Conservation (phyloP, 139 green algal species). For the Bryopsis sp. region DNA sequence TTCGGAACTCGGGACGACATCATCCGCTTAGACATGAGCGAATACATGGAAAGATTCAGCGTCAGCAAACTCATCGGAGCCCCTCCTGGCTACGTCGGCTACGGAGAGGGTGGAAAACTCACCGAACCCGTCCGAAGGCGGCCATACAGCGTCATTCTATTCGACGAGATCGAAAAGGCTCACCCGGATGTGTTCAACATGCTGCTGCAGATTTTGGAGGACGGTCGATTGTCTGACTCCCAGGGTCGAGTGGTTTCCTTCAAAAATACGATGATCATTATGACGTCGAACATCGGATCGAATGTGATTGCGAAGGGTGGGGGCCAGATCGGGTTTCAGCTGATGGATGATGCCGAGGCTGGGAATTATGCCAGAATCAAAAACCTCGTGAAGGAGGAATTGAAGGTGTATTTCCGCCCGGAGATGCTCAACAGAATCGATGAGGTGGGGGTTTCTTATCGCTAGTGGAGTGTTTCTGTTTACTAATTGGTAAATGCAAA, state of each 20-base stretch:
- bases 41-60: slow-evolving; percentile 94
- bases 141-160: slow-evolving; percentile 80
- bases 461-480: not conserved
- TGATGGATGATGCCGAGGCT: slow-evolving; percentile 2
- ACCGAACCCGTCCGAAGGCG: slow-evolving; percentile 81
- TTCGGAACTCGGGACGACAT: slow-evolving; percentile 69
- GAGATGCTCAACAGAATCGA: slow-evolving; percentile 45
- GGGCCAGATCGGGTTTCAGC: slow-evolving; percentile 7
- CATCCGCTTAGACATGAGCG: slow-evolving; percentile 93
- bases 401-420: slow-evolving; percentile 42
- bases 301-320: slow-evolving; percentile 11
- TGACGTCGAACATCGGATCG: slow-evolving; percentile 91
- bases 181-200: slow-evolving; percentile 98
- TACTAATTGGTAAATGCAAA: slow-evolving; percentile 2
- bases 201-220: slow-evolving; percentile 85
- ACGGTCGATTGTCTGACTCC: slow-evolving; percentile 87
- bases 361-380: slow-evolving; percentile 8
- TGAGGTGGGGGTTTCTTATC: slow-evolving; percentile 11
- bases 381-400: slow-evolving; percentile 16
- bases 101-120: slow-evolving; percentile 94
- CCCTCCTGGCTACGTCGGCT: slow-evolving; percentile 88
- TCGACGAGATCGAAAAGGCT: slow-evolving; percentile 99
- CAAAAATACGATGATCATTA: slow-evolving; percentile 95
- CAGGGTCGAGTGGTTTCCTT: slow-evolving; percentile 84
- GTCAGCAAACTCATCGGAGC: slow-evolving; percentile 80